Evolutionary conservation across 768 basidiomycete genomes (phyloP).

Genomic region (Exsudoporus frostii): DNA sequence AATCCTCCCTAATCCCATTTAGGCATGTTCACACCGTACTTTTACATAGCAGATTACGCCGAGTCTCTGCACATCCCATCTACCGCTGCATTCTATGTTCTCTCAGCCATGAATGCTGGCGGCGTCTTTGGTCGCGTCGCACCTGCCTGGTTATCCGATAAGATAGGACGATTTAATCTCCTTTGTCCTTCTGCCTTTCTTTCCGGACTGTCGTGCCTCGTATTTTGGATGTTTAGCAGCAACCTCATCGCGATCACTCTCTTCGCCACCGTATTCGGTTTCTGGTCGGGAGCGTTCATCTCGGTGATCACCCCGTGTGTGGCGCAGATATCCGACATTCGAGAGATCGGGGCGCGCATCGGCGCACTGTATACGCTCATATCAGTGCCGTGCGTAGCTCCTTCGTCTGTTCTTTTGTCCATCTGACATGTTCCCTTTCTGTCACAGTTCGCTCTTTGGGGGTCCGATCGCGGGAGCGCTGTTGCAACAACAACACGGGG

Average conservation of each 20-base stretch:
- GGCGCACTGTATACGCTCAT: slow-evolving; percentile 64
- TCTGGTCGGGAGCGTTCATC: slow-evolving; percentile 67
- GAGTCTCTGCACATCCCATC: slow-evolving; percentile 37
- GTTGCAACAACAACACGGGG: slow-evolving; percentile 44
- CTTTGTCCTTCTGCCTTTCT: slow-evolving; percentile 61
- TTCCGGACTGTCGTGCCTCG: slow-evolving; percentile 56
- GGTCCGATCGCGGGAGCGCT: slow-evolving; percentile 63
- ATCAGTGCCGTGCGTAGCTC: slow-evolving; percentile 63
- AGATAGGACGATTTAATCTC: slow-evolving; percentile 63
- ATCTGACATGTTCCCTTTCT: neutral
- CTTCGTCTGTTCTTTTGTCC: neutral
- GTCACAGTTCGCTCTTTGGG: slow-evolving; percentile 56
- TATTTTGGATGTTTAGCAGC: slow-evolving; percentile 52
- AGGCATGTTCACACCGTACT: slow-evolving; percentile 73
- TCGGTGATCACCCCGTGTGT: slow-evolving; percentile 67
- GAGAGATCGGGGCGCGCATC: slow-evolving; percentile 59
- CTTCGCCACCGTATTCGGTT: slow-evolving; percentile 58
- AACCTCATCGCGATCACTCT: slow-evolving; percentile 40
- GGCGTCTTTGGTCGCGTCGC: slow-evolving; percentile 61
- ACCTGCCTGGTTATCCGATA: slow-evolving; percentile 63
- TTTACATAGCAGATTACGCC: slow-evolving; percentile 65
- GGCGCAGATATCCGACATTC: slow-evolving; percentile 58
- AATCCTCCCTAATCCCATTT: slow-evolving; percentile 2
- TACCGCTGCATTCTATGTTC: slow-evolving; percentile 47
- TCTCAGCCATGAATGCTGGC: slow-evolving; percentile 69